These are phyloP conservation scores for Fistulifera pelliculosa DNA, from an alignment of 108 stramenopile species.

Conservation along the genomic window DNA sequence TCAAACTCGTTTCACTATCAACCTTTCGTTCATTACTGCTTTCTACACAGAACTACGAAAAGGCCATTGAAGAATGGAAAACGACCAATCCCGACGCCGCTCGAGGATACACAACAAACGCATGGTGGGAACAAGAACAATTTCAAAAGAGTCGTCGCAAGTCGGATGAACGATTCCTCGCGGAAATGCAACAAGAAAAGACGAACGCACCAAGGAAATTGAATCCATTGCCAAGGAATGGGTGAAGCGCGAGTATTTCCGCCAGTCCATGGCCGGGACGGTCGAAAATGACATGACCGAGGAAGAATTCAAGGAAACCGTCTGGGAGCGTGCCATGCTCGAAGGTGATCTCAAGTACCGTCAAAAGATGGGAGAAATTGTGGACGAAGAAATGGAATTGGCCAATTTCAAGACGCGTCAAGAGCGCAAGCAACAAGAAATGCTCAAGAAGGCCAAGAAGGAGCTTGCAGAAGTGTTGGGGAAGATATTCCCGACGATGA, in stretches of 20 bases:
- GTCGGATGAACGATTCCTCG: constrained; percentile 28
- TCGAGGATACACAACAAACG: constrained; percentile 26
- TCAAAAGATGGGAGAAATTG: constrained; percentile 26
- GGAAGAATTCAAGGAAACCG: constrained; percentile 49
- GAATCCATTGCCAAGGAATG: constrained; percentile 63
- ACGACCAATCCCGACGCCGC: constrained; percentile 23
- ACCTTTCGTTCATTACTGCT: background rate
- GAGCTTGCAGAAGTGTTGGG: constrained; percentile 34
- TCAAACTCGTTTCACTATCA: no score
- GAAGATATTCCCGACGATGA: constrained; percentile 20
- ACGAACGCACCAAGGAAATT: constrained; percentile 36
- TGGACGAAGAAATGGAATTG: constrained; percentile 31
- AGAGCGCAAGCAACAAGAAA: constrained; percentile 37
- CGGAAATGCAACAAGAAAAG: constrained; percentile 27
- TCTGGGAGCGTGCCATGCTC: constrained; percentile 76
- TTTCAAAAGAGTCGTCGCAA: constrained; percentile 21
- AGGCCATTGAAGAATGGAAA: constrained; percentile 28
- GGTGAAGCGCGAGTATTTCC: constrained; percentile 70
- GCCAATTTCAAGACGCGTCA: constrained; percentile 36
- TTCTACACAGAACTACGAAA: constrained; percentile 23
- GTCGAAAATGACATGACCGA: constrained; percentile 36
- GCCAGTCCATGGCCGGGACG: constrained; percentile 41
- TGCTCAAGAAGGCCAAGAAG: constrained; percentile 42
- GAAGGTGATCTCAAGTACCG: constrained; percentile 63
- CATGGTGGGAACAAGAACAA: constrained; percentile 39